Base-by-base conservation (phyloP, 2,329 filamentous ascomycete species). In the Colletotrichum tabaci region DNA sequence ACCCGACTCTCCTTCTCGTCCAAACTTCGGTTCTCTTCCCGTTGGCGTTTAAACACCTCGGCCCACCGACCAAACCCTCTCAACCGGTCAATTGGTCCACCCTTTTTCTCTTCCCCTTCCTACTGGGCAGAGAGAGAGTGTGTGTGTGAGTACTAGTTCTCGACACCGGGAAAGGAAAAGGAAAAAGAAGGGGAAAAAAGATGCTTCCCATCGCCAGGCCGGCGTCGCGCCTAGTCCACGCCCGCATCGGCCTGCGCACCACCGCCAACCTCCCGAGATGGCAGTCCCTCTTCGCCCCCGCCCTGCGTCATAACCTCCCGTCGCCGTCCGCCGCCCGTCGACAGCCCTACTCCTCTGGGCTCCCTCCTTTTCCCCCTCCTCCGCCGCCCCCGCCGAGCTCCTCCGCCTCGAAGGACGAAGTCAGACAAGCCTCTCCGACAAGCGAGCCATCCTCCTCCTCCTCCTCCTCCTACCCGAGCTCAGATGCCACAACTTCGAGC, bases 201-300 rank as follows among this genome's bases (percentile, higher is more conserved):
- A 71, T 71, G 68, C 68, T 63, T 57, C 44, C 64, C 57, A 67
- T 71, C 57, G 64, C 64, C 68, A 66, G 68, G 26, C 64, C 68
- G 63, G 64, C 68, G 52, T 57, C 57, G 57, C 68, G 68, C 63
- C 68, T 71, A 21, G 35, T 56, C 64, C 68, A 63, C 64, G 64
- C 68, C 53, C 68, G 64, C 26, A 50, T 71, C 52, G 49, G 64
- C 67, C 61, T 69, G 46, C 67, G 38, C 53, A 58, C 61, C 58
- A 57, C 57, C 42, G 42, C 16, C n/a, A 52, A 47, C 64, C 44
- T 71, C 44, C n/a, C n/a, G 38, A 35, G 44, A 67, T 71, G 68
- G 64, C 50, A 47, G 26, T 18, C 67, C 35, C 16, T 38, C 35
- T 63, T 46, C 46, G 40, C 61, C 40, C 26, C 53, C n/a, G 18